Base-by-base conservation (phyloP, 208 protist species). In the Trypanosoma boissoni region DNA sequence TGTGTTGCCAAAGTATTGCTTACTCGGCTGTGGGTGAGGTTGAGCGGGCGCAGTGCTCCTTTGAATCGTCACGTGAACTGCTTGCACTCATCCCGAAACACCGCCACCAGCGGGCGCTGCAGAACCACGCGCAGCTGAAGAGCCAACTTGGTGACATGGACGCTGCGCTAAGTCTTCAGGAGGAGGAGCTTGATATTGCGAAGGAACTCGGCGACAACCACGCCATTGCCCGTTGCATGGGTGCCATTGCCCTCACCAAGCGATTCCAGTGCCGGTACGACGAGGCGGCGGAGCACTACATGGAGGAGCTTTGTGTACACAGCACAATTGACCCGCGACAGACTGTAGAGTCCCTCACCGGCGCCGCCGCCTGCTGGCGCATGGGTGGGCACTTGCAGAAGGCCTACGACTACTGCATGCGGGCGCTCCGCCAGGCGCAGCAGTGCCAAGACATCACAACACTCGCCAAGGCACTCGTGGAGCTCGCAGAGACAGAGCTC, bases 111-210 rank as follows among this genome's bases (percentile, higher is more conserved):
- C 73, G 78, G 9, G 62, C 74, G 16, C 26, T 80, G 63, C 78
- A 81, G 61, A 80, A 78, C 68, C 72, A 79, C 20, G 68, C 73
- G 18, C 78, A 85, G 61, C 53, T 81, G 9, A 75, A 73, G 57
- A 59, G 72, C 12, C 78, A 85, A 50, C 27, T 64, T n/a, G 78
- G 78, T 28, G 74, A 85, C 37, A 76, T 85, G 78, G 12, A 6
- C 6, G 65, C 57, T 12, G 78, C 78, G 3, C 63, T 85, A 9
- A 29, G 42, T 5, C 50, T 81, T 12, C 78, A 81, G 48, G 46
- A 74, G 44, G 49, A 31, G 23, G 78, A 85, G 67, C 68, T 78
- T 9, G 58, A 52, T 24, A 58, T 80, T 36, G 71, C 74, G 10
- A 66, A 61, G 41, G 74, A 80, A 50, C 54, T 67, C 24, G 70